Conservation (phyloP, 1,139 yeast genomes). For the Yamadazyma dendronema region DNA sequence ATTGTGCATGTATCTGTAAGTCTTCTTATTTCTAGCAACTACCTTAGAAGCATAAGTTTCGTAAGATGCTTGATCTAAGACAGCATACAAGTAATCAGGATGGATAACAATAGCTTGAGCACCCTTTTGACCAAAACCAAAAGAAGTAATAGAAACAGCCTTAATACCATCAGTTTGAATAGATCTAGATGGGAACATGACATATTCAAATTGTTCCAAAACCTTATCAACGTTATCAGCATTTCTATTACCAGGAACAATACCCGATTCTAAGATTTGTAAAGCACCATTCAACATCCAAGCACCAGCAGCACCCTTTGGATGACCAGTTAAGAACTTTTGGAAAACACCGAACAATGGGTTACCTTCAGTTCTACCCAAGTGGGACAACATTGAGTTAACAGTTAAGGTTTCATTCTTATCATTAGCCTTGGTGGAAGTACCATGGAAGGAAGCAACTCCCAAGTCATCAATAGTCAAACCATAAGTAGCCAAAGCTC, state of each 20-base stretch:
- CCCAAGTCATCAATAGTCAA: constrained; percentile 92
- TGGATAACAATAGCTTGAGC: constrained; percentile 91
- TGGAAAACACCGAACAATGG: constrained; percentile 98
- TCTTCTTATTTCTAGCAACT: constrained; percentile 76
- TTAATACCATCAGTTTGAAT: constrained; percentile 95
- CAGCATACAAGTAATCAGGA: constrained; percentile 89
- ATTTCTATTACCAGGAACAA: constrained; percentile 98
- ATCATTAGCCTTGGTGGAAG: constrained; percentile 96
- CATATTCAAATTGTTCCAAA: constrained; percentile 80
- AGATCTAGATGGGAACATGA: constrained; percentile 91
- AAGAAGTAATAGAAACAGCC: constrained; percentile 95
- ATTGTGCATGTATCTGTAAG: constrained; percentile 95
- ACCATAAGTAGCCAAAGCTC: constrained; percentile 91
- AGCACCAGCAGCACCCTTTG: constrained; percentile 99
- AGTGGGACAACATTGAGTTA: constrained; percentile 87
- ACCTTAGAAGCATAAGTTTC: constrained; percentile 71
- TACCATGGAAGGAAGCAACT: constrained; percentile 99
- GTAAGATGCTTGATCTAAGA: constrained; percentile 70
- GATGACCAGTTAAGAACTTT: constrained; percentile 98
- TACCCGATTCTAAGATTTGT: constrained; percentile 87
- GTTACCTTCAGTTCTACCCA: constrained; percentile 97
- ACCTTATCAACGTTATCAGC: constrained; percentile 92
- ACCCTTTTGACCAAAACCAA: constrained; percentile 99
- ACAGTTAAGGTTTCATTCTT: constrained; percentile 94
- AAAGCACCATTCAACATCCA: constrained; percentile 99